Evolutionary conservation across 495 filamentous ascomycete species (phyloP), one percentile per base, ranked within the genome.

Genomic region (Aspergillus ellipticus): DNA sequence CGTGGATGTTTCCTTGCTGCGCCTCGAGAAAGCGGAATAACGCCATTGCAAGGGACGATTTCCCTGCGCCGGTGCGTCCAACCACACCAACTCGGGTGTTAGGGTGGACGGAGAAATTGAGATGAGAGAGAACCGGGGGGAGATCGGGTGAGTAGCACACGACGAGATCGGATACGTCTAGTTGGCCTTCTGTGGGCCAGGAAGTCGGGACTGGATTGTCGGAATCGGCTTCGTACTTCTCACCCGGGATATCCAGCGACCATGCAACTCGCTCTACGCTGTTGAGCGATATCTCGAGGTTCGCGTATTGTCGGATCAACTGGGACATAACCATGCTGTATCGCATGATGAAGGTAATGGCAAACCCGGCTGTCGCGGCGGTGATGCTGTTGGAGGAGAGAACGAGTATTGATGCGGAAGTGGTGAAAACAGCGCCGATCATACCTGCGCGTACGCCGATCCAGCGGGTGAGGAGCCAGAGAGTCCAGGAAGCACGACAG

Each of bases 41-140:
- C 13, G 90, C 89, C 46, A 95, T 69, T 5, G 90, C 86, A 7
- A 96, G 78, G 8, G 90, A 93, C 60, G 87, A 91, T 74, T 96
- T 96, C 26, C 90, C 90, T 24, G 90, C 90, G 24, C 90, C 90
- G 5, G 90, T 96, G 41, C 91, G 79, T 24, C 90, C 90, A 33
- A 95, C 90, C 43, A 96, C 89, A 33, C 89, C 91, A 26, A 96
- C 82, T 71, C 90, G 90, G 71, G 94, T 86, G 3, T 80, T 78
- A 0, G 88, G 80, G 28, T 81, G 72, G 53, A 94, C 88, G 65
- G 83, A 86, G 75, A 96, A 91, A 3, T 72, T 86, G 50, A 95
- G 78, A 43, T 86, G 75, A 54, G 82, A 82, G 21, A 94, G 71
- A 4, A 94, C 90, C 0, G 48, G 49, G 5, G 58, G 58, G 4